Evolutionary conservation across 2,329 filamentous ascomycete genomes (phyloP).

Genomic region (Fusarium chuoi): DNA sequence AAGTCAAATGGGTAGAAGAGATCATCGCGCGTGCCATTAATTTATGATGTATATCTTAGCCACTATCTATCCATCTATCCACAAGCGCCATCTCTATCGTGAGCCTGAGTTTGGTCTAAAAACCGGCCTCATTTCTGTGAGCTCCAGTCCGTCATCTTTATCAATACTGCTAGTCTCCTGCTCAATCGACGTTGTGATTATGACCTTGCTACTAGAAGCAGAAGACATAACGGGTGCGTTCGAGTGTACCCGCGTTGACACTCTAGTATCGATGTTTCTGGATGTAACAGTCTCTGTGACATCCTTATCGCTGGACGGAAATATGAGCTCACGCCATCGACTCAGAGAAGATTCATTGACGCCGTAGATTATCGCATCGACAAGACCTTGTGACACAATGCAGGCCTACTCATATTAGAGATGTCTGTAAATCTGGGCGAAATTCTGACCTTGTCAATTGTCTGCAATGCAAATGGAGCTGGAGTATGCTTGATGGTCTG

Average conservation of each 20-base stretch:
- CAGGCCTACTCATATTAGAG: not conserved
- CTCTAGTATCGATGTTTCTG: not conserved
- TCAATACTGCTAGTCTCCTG: not conserved
- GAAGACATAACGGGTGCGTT: not conserved
- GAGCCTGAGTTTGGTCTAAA: not conserved
- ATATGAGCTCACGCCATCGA: not conserved
- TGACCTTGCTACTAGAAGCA: not conserved
- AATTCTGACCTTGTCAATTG: not conserved
- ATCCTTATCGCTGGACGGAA: not conserved
- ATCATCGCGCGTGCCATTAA: not conserved
- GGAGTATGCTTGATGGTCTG: not conserved
- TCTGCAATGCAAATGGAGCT: not conserved
- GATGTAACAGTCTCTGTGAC: not conserved
- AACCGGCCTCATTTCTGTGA: not conserved
- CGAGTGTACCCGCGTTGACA: not conserved
- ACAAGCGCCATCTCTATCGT: rapidly evolving
- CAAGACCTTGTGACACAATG: not conserved
- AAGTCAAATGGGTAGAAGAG: rapidly evolving
- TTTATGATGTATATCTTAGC: rapidly evolving
- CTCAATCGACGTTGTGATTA: not conserved
- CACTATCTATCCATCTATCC: rapidly evolving
- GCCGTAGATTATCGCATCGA: not conserved
- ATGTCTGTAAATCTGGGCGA: rapidly evolving
- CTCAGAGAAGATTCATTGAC: not conserved
- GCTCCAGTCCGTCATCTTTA: not conserved